Percentiles rank a stretch among this genome's conserved stretches.
phyloP scores from a whole-genome alignment of 306 rosid genomes.

The Echinosophora koreensis region DNA sequence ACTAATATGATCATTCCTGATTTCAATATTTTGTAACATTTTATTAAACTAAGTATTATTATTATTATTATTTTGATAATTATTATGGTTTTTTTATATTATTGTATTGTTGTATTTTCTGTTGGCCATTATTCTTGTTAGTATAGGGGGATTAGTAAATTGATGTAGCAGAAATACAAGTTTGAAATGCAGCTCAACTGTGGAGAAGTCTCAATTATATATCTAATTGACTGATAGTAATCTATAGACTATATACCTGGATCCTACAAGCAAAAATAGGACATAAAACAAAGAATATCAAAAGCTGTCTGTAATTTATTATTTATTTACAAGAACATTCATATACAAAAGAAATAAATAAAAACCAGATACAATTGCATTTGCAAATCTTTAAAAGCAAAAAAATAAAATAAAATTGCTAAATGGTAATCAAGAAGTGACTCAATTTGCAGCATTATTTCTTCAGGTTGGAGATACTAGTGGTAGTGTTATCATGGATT shows the following conservation, averaged over 20 bases:
- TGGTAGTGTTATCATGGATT: neutral
- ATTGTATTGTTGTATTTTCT: neutral
- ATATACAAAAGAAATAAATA: neutral
- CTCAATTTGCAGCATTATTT: slow-evolving; percentile 17
- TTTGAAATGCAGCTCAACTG: slow-evolving; percentile 9
- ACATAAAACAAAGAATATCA: neutral
- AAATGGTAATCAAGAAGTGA: slow-evolving; percentile 4
- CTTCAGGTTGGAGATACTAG: slow-evolving; percentile 29
- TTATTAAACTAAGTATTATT: too few species aligned
- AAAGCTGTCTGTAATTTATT: neutral
- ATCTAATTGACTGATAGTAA: neutral
- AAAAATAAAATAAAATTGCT: neutral
- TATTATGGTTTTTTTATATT: neutral
- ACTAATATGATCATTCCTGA: too few species aligned
- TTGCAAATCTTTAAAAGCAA: neutral
- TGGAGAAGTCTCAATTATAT: too few species aligned
- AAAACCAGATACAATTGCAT: neutral
- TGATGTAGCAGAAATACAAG: neutral
- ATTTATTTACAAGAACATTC: neutral
- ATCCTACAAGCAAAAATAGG: neutral
- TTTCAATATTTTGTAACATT: neutral
- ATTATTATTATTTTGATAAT: neutral
- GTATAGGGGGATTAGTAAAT: too few species aligned
- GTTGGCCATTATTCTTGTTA: neutral
- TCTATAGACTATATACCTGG: neutral